A percentile compares a stretch with the other conserved stretches of the same genome.
Conservation (phyloP, 176 grass and related monocot species). For the Aegilops bicornis region DNA sequence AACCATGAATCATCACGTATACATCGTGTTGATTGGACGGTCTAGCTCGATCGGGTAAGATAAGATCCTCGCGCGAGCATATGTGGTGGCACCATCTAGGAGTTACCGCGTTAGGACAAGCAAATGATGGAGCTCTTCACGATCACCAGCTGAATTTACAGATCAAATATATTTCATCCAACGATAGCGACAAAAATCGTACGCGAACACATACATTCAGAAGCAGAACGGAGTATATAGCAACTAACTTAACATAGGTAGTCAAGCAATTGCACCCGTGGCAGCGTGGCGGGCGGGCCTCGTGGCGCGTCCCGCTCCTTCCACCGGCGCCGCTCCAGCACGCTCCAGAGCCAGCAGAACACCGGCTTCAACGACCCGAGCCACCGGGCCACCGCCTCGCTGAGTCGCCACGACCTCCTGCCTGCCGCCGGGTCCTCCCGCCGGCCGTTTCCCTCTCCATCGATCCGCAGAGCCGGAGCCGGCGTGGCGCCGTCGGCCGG, state of each 20-base stretch:
- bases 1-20: background rate
- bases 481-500: too few relatives aligned
- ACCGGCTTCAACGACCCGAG: constrained; percentile 27
- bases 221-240: background rate
- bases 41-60: background rate
- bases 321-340: constrained; percentile 30
- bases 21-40: background rate
- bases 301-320: background rate
- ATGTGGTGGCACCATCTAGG: background rate
- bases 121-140: background rate
- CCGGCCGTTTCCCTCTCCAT: background rate
- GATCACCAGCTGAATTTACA: background rate
- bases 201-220: background rate
- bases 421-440: background rate
- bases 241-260: constrained; percentile 20
- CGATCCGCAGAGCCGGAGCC: background rate
- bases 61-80: background rate
- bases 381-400: constrained; percentile 34
- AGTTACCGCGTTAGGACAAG: background rate
- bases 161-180: background rate
- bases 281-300: constrained; percentile 8
- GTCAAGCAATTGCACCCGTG: constrained; percentile 30
- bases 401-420: constrained; percentile 22
- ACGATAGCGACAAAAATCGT: background rate
- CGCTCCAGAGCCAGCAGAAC: constrained; percentile 28